Evolutionary conservation across 768 basidiomycete species (phyloP).

Genomic region (Rhizopogon vinicolor): DNA sequence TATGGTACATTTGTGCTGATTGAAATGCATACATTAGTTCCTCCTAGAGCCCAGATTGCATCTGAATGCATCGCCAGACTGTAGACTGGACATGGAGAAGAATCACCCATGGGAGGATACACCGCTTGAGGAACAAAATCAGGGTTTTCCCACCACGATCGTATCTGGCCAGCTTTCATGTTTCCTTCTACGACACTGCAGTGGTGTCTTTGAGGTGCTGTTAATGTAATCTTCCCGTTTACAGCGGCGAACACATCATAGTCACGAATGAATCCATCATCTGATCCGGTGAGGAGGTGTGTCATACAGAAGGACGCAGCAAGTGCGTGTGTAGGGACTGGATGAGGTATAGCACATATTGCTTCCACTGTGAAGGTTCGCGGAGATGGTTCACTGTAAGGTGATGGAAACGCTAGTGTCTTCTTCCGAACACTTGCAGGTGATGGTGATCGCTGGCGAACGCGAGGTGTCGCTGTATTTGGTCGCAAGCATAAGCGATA

Average conservation of each 20-base stretch:
- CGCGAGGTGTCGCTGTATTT: slow-evolving; percentile 16
- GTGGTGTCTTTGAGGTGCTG: slow-evolving; percentile 83
- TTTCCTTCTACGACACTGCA: slow-evolving; percentile 89
- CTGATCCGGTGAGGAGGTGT: slow-evolving; percentile 85
- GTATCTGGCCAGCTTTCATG: slow-evolving; percentile 83
- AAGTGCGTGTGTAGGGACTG: slow-evolving; percentile 82
- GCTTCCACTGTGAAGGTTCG: slow-evolving; percentile 84
- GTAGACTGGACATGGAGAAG: slow-evolving; percentile 69
- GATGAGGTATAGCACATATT: slow-evolving; percentile 87
- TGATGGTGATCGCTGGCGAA: slow-evolving; percentile 42
- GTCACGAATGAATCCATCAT: slow-evolving; percentile 90
- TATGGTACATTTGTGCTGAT: neutral
- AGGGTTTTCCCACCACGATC: slow-evolving; percentile 88
- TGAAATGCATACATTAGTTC: slow-evolving; percentile 64
- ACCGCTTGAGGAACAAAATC: slow-evolving; percentile 18
- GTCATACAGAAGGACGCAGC: slow-evolving; percentile 84
- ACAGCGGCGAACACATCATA: slow-evolving; percentile 89
- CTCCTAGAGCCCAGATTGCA: slow-evolving; percentile 88
- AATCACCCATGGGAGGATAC: slow-evolving; percentile 43
- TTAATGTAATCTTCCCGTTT: slow-evolving; percentile 83
- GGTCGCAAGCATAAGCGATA: slow-evolving; percentile 15
- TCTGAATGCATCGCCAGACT: slow-evolving; percentile 91
- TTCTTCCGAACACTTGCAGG: slow-evolving; percentile 52
- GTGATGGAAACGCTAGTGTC: slow-evolving; percentile 30
- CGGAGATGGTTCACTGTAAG: slow-evolving; percentile 29